Evolutionary conservation across 2,329 filamentous ascomycete species (phyloP), one percentile per base, ranked within the genome.

Genomic region (Fusarium vanettenii): DNA sequence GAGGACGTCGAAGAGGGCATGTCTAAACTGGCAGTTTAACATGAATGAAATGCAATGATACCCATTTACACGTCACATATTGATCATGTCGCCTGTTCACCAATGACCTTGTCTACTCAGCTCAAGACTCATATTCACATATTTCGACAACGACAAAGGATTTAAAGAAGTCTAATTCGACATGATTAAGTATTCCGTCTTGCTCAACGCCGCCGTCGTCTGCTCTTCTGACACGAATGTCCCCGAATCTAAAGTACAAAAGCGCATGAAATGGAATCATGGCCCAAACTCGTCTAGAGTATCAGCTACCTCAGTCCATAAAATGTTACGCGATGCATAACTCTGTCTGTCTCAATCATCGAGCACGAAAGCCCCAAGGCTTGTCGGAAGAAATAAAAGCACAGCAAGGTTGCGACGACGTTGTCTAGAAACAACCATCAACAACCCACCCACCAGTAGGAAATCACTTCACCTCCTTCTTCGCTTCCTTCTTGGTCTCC

Each of bases 231-330:
- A 70, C 76, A 77, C 69, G 67, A 73, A 62, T 75, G 66, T 74
- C 78, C 72, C 77, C 76, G 74, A 79, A 82, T 80, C 79, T 85
- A 84, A 80, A 80, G 81, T 84, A 85, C 83, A 85, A 83, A 81
- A 78, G 78, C 76, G 76, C 75, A 76, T 80, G 77, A 83, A 79
- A 82, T 80, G 67, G 75, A 75, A 76, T 76, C 76, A 73, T 73
- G 72, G 75, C 73, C 75, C 76, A 79, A 79, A 76, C 75, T 78
- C 76, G 75, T 79, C 79, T 76, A 78, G 74, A 79, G 74, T 79
- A 82, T 79, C 75, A 79, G 77, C 77, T 79, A 82, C 78, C 78
- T 81, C 78, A 79, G 77, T 78, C 78, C 78, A 80, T 83, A 83
- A 81, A 45, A 84, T 84, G 81, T 76, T 83, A 77, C 74, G 69